These are phyloP conservation scores for Dothiorella sarmentorum DNA, from an alignment of 2,329 filamentous ascomycete species.

Conservation along the genomic window DNA sequence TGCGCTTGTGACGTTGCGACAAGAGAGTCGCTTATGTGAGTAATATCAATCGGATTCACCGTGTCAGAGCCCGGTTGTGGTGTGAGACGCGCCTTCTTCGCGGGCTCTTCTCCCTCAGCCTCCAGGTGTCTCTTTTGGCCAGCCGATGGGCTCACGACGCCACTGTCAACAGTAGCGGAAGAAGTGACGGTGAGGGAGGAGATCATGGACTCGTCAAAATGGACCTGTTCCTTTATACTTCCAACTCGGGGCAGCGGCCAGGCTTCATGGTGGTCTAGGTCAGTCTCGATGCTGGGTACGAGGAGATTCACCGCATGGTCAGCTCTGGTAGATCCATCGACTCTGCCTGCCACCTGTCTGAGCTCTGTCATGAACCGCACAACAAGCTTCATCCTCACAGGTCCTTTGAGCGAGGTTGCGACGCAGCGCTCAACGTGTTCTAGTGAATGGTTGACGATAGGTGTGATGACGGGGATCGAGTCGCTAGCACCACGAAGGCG, in stretches of 20 bases:
- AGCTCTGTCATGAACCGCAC: slow-evolving; percentile 37
- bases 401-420: background rate
- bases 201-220: slow-evolving; percentile 3
- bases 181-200: background rate
- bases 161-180: background rate
- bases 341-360: slow-evolving; percentile 31
- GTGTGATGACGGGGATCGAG: slow-evolving; percentile 33
- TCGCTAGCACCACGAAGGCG: background rate
- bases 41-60: slow-evolving; percentile 1
- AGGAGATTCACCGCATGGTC: slow-evolving; percentile 27
- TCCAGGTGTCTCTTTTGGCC: slow-evolving; percentile 23
- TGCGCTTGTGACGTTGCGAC: background rate
- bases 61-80: slow-evolving; percentile 10
- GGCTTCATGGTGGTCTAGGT: slow-evolving; percentile 16
- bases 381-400: slow-evolving; percentile 32
- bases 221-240: slow-evolving; percentile 1
- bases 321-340: slow-evolving; percentile 29
- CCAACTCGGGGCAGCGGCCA: slow-evolving; percentile 20
- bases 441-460: slow-evolving; percentile 41
- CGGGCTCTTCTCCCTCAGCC: slow-evolving; percentile 14
- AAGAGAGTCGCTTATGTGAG: slow-evolving; percentile 3
- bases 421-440: slow-evolving; percentile 45
- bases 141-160: background rate
- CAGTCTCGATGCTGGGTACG: slow-evolving; percentile 26
- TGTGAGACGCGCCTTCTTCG: slow-evolving; percentile 27